Evolutionary conservation across 257 asterid species (phyloP).

Genomic region (Gynochthodes officinalis): DNA sequence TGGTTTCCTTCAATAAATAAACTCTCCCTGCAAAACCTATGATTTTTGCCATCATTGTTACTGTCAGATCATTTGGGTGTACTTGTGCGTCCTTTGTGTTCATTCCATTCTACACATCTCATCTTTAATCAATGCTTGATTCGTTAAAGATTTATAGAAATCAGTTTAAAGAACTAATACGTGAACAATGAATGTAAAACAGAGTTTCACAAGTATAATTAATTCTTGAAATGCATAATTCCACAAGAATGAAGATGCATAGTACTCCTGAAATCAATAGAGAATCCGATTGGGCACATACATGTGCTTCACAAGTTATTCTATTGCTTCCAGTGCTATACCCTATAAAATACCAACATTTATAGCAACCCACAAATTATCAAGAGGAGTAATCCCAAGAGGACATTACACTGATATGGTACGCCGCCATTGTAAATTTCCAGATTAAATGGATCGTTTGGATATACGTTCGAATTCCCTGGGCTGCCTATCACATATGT

Average conservation of each 20-base stretch:
- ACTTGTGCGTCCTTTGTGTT: background rate
- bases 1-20: background rate
- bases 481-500: conserved; percentile 27
- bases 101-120: background rate
- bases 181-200: background rate
- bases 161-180: too few relatives aligned
- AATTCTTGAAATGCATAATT: background rate
- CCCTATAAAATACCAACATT: conserved; percentile 7
- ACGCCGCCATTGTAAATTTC: conserved; percentile 23
- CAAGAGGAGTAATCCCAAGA: conserved; percentile 11
- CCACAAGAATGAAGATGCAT: background rate
- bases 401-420: conserved; percentile 8
- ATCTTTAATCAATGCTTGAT: background rate
- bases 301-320: background rate
- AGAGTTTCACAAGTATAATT: background rate
- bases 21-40: background rate
- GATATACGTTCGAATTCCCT: conserved; percentile 19
- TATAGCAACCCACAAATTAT: conserved; percentile 23
- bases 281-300: background rate
- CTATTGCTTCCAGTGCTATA: background rate
- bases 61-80: background rate
- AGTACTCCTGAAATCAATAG: background rate
- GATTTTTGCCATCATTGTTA: conserved; percentile 3
- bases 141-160: background rate
- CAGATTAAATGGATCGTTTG: conserved; percentile 39